Base-by-base conservation (phyloP, 805 yeast species). In the Saccharomycopsis synnaedendra region DNA sequence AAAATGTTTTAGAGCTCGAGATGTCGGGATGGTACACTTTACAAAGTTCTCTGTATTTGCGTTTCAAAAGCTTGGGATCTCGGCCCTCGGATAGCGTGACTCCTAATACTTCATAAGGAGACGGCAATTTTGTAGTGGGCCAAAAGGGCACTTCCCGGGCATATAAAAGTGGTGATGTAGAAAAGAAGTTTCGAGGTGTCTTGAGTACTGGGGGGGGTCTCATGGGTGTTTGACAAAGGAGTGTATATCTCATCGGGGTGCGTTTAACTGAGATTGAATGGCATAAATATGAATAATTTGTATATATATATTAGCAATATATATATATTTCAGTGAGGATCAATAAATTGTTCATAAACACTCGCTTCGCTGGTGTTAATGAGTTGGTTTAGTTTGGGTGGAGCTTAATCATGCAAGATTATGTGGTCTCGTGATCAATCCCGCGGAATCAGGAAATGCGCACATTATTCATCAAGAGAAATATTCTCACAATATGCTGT, bases 11-110 rank as follows among this genome's bases (percentile, higher is more conserved):
- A 8, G 10, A 31, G 5, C 7, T 28, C 5, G 51, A 44, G 19
- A 48, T 55, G 54, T 77, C 83, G 0, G 83, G 82, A 56, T 77
- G 83, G 53, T 77, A 77, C 5, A 76, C 56, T 56, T 77, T 77
- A 30, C 78, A 73, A 38, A 67, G 59, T 50, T 70, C 65, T 48
- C 69, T 67, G 54, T 72, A 71, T 40, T 70, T 70, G 8, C 59
- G 47, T 36, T 66, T 68, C 32, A 69, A 59, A 32, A 58, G 51
- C 5, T 52, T 58, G 31, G 54, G 56, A 35, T 63, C 63, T 31
- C 59, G 54, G 32, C 55, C 53, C 4, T 55, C 55, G 6, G 35
- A 28, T 27, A 54, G 45, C n/a, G 38, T 52, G 28, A 64, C 53
- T 10, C 65, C 65, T 47, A 76, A 65, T 11, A 76, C 63, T 38